phyloP scores from a whole-genome alignment of 2,329 filamentous ascomycete species.

The Apiospora rasikravindrae region DNA sequence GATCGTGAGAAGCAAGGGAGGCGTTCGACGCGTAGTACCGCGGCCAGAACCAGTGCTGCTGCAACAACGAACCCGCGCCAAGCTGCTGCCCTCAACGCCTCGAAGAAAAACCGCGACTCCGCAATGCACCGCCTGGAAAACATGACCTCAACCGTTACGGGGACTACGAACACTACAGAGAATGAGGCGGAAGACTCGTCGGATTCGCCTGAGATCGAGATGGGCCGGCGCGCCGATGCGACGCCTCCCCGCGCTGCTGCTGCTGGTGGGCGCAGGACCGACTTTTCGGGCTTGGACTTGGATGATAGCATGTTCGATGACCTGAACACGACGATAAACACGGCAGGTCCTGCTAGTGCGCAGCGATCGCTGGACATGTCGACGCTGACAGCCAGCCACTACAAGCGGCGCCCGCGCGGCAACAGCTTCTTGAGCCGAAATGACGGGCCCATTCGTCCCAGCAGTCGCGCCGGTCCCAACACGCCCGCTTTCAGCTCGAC shows the following conservation, averaged over 20 bases:
- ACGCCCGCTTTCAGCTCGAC: slow-evolving; percentile 42
- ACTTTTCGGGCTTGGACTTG: slow-evolving; percentile 39
- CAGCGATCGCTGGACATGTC: slow-evolving; percentile 40
- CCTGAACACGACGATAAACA: slow-evolving; percentile 39
- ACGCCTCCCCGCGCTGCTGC: slow-evolving; percentile 33
- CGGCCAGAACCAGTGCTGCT: slow-evolving; percentile 22
- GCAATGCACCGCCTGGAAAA: slow-evolving; percentile 39
- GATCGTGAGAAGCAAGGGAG: slow-evolving; percentile 38
- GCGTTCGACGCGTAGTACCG: slow-evolving; percentile 31
- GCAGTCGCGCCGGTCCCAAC: slow-evolving; percentile 39
- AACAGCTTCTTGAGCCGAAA: slow-evolving; percentile 40
- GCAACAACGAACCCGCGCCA: slow-evolving; percentile 28
- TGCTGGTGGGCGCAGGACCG: slow-evolving; percentile 29
- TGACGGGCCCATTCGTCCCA: slow-evolving; percentile 40
- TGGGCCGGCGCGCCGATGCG: slow-evolving; percentile 26
- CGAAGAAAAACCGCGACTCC: slow-evolving; percentile 36
- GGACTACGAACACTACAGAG: slow-evolving; percentile 23
- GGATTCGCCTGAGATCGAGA: slow-evolving; percentile 30
- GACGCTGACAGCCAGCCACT: slow-evolving; percentile 37
- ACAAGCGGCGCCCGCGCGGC: slow-evolving; percentile 39
- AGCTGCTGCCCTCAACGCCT: slow-evolving; percentile 29
- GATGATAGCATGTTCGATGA: slow-evolving; percentile 41
- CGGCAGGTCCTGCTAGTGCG: slow-evolving; percentile 35
- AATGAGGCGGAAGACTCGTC: slow-evolving; percentile 26
- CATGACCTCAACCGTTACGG: slow-evolving; percentile 35